A percentile compares a stretch with the other conserved stretches of the same genome.
phyloP scores from a whole-genome alignment of 2,329 filamentous ascomycete genomes.

The Karstenula rhodostoma region DNA sequence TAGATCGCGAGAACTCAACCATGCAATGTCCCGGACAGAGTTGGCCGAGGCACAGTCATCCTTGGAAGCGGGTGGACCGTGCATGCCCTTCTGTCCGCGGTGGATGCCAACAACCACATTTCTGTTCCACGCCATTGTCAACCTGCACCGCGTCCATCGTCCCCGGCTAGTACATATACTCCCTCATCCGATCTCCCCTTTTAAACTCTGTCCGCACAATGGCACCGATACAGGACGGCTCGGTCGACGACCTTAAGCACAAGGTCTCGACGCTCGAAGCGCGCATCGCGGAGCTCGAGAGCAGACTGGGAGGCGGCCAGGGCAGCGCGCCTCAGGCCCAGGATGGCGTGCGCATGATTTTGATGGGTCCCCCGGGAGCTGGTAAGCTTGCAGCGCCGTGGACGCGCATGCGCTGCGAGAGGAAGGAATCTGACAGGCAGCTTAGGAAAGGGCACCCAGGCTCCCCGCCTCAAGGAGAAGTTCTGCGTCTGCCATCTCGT shows the following conservation, averaged over 20 bases:
- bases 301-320: slow-evolving; percentile 63
- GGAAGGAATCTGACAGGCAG: slow-evolving; percentile 31
- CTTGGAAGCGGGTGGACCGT: slow-evolving; percentile 9
- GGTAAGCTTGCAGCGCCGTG: slow-evolving; percentile 66
- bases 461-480: slow-evolving; percentile 97
- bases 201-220: slow-evolving; percentile 61
- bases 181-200: slow-evolving; percentile 23
- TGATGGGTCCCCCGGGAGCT: slow-evolving; percentile 96
- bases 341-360: slow-evolving; percentile 87
- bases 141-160: slow-evolving; percentile 21
- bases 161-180: slow-evolving; percentile 10
- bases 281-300: slow-evolving; percentile 85
- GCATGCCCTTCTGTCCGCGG: slow-evolving; percentile 17
- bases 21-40: background rate
- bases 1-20: background rate
- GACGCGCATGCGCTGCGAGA: slow-evolving; percentile 3
- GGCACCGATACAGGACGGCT: slow-evolving; percentile 85
- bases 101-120: slow-evolving; percentile 14
- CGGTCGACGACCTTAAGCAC: slow-evolving; percentile 82
- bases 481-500: slow-evolving; percentile 97
- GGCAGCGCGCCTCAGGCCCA: slow-evolving; percentile 51
- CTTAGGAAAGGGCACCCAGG: slow-evolving; percentile 97
- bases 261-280: slow-evolving; percentile 84
- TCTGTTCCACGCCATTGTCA: slow-evolving; percentile 26
- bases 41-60: slow-evolving; percentile 10